Conservation (phyloP, 306 rosid genomes). For the Lathyrus tuberosus region DNA sequence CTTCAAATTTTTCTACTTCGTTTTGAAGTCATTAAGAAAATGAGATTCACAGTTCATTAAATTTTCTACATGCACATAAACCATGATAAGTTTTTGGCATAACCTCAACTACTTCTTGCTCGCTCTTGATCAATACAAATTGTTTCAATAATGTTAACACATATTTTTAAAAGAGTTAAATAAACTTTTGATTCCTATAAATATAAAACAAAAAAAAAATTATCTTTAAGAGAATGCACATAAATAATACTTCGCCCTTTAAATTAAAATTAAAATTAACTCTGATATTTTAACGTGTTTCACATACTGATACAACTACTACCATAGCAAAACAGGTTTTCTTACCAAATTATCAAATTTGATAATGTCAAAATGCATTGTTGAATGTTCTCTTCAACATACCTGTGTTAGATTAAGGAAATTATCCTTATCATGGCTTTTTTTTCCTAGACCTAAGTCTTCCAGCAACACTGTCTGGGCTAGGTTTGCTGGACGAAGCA, state of each 20-base stretch:
- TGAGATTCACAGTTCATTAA: no score
- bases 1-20: no score
- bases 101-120: no score
- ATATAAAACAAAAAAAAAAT: no score
- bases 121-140: no score
- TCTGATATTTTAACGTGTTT: background rate
- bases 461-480: conserved; percentile 46
- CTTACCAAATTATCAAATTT: conserved; percentile 16
- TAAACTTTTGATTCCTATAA: no score
- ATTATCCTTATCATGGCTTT: conserved; percentile 34
- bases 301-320: background rate
- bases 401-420: background rate
- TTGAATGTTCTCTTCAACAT: conserved; percentile 28
- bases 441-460: conserved; percentile 60
- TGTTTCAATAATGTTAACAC: no score
- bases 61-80: no score
- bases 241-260: background rate
- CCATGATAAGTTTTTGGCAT: no score
- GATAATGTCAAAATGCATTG: conserved; percentile 26
- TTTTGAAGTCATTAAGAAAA: no score
- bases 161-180: no score
- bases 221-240: background rate
- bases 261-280: background rate
- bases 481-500: conserved; percentile 40
- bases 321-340: conserved; percentile 23